Conservation (phyloP, 2,329 filamentous ascomycete genomes). For the Balansia obtecta region DNA sequence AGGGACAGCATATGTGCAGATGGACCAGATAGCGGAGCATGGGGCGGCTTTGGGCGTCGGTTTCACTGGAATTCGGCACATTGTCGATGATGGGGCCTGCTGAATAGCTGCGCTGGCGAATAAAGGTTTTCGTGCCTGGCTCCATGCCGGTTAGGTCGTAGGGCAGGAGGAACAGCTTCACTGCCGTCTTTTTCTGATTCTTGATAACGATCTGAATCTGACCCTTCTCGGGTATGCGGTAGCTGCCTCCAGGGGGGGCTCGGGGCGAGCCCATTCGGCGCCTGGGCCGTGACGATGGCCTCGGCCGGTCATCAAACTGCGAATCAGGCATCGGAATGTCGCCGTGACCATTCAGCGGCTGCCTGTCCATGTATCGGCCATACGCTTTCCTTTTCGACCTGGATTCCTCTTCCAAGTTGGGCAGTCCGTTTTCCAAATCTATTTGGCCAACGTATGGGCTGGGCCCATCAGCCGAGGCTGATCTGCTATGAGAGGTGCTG, state of each 20-base stretch:
- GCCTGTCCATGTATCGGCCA: constrained; percentile 28
- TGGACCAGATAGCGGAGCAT: constrained; percentile 84
- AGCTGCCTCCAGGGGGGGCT: constrained; percentile 74
- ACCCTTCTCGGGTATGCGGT: constrained; percentile 85
- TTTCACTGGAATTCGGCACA: constrained; percentile 20
- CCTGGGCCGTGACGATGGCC: constrained; percentile 26
- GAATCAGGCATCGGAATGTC: constrained; percentile 11
- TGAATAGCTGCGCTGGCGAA: constrained; percentile 88
- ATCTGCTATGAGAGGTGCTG: constrained; percentile 49
- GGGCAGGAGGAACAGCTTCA: constrained; percentile 88
- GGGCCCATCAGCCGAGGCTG: constrained; percentile 66
- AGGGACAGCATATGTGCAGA: constrained; percentile 80
- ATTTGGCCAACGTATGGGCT: constrained; percentile 93
- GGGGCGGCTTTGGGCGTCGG: constrained; percentile 39
- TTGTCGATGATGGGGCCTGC: constrained; percentile 73
- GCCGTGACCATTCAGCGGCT: constrained; percentile 14
- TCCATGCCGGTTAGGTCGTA: constrained; percentile 92
- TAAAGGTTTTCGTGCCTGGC: constrained; percentile 86
- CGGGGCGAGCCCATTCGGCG: constrained; percentile 38
- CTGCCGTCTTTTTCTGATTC: constrained; percentile 95
- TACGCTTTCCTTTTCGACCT: constrained; percentile 37
- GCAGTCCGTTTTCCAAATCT: constrained; percentile 72
- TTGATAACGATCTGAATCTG: constrained; percentile 96
- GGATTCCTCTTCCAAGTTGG: constrained; percentile 35
- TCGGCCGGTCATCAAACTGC: constrained; percentile 19